Base-by-base conservation (phyloP, 2,329 filamentous ascomycete species). In the Fusarium humuli region DNA sequence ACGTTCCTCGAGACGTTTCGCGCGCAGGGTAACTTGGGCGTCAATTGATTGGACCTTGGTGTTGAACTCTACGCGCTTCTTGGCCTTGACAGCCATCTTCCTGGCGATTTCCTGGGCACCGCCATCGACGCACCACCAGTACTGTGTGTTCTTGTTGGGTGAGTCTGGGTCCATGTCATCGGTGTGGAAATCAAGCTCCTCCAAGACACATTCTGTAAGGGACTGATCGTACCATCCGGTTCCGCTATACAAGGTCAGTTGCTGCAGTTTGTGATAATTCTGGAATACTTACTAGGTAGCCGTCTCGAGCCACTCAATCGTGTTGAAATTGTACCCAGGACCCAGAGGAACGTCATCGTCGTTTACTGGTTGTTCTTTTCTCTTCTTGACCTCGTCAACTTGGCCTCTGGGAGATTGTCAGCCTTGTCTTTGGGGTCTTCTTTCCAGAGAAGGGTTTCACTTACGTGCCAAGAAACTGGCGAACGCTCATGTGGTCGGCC, bases 381-480 rank as follows among this genome's bases (percentile, higher is more conserved):
- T 23, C n/a, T 6, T 4, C 1, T 44, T 10, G 0, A 13, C 7
- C 22, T 44, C 13, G 2, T 45, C 23, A 0, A 3, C 2, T 11
- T 45, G 42, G 3, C 42, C 42, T 0, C 42, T 20, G n/a, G 22
- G 9, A 47, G 22, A 2, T 14, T 18, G 2, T 40, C 3, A 25
- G 20, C 5, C 10, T 22, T n/a, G n/a, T n/a, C n/a, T n/a, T n/a
- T n/a, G n/a, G n/a, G n/a, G n/a, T n/a, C n/a, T n/a, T n/a, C n/a
- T n/a, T n/a, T n/a, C n/a, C n/a, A n/a, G n/a, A n/a, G n/a, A n/a
- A n/a, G n/a, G n/a, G 23, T 23, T 23, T 6, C 23, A 23, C 69
- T 72, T 14, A 69, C 70, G 68, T 59, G 20, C 52, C 49, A 46
- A 72, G 70, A 16, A 47, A 72, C 32, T 72, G 69, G 0, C 70